Conservation (phyloP, 2,329 filamentous ascomycete genomes). For the Westerdykella aurantiaca region DNA sequence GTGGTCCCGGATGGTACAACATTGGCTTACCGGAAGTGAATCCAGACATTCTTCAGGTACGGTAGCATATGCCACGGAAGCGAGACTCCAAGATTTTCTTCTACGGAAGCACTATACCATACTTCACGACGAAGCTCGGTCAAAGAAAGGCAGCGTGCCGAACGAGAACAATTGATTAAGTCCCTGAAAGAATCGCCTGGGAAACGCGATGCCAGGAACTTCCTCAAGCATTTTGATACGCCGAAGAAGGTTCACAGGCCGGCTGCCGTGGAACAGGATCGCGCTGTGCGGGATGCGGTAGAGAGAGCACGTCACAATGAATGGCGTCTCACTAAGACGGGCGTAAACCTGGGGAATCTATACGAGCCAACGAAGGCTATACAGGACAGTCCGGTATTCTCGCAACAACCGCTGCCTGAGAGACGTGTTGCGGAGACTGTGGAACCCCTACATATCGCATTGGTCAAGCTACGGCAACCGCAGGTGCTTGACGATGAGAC, state of each 20-base stretch:
- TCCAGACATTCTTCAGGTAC: conserved; percentile 13
- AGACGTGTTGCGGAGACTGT: conserved; percentile 16
- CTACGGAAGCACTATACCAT: background rate
- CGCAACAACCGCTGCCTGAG: conserved; percentile 45
- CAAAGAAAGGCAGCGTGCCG: conserved; percentile 33
- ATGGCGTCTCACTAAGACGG: conserved; percentile 38
- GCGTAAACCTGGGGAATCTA: conserved; percentile 57
- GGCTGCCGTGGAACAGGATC: conserved; percentile 6
- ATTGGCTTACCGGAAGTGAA: conserved; percentile 4
- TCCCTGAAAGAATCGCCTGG: conserved; percentile 82
- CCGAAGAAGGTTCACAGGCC: conserved; percentile 13
- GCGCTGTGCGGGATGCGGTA: conserved; percentile 13
- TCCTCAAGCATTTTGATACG: conserved; percentile 74
- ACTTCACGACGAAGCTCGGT: conserved; percentile 20
- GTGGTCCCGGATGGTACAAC: conserved; percentile 1
- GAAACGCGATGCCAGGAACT: conserved; percentile 86
- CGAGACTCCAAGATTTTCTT: conserved; percentile 2
- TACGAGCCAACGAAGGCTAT: conserved; percentile 55
- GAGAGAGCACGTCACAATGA: conserved; percentile 26
- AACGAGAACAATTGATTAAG: conserved; percentile 34
- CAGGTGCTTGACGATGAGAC: conserved; percentile 64
- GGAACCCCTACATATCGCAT: conserved; percentile 64
- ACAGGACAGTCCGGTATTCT: conserved; percentile 56
- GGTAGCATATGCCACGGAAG: conserved; percentile 13
- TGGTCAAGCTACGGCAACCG: conserved; percentile 76